Evolutionary conservation across 306 rosid species (phyloP).

Genomic region (Prunus davidiana): DNA sequence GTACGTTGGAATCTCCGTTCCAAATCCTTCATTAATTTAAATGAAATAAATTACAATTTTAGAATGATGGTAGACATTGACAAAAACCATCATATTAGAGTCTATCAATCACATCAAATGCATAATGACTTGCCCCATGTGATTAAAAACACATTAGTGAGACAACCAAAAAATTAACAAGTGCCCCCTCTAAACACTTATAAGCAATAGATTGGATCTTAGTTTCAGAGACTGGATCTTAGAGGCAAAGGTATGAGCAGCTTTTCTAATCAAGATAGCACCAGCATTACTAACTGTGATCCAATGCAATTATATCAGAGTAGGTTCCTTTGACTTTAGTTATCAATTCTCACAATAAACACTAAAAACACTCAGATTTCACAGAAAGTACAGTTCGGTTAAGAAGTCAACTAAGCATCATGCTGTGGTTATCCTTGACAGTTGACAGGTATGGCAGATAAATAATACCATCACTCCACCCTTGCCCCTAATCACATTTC

Average conservation of each 20-base stretch:
- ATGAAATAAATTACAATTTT: background rate
- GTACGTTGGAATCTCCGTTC: background rate
- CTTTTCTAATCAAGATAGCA: background rate
- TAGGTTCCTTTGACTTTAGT: background rate
- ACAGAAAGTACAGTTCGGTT: background rate
- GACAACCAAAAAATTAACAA: background rate
- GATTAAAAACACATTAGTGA: background rate
- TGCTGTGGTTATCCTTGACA: background rate
- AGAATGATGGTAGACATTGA: background rate
- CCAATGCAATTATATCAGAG: too few relatives aligned
- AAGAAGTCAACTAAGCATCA: background rate
- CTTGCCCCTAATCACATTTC: background rate
- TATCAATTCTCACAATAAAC: background rate
- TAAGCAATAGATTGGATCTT: background rate
- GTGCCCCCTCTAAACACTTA: background rate
- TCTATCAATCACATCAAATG: background rate
- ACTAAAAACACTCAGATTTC: background rate
- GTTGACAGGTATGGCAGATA: background rate
- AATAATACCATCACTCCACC: background rate
- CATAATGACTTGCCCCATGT: background rate
- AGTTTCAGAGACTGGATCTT: background rate
- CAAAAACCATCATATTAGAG: background rate
- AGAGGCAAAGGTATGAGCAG: background rate
- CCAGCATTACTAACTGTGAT: too few relatives aligned
- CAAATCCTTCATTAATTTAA: slow-evolving; percentile 1